These are phyloP conservation scores for Spergularia bocconei DNA, from an alignment of 148 eudicot species.

Conservation along the genomic window DNA sequence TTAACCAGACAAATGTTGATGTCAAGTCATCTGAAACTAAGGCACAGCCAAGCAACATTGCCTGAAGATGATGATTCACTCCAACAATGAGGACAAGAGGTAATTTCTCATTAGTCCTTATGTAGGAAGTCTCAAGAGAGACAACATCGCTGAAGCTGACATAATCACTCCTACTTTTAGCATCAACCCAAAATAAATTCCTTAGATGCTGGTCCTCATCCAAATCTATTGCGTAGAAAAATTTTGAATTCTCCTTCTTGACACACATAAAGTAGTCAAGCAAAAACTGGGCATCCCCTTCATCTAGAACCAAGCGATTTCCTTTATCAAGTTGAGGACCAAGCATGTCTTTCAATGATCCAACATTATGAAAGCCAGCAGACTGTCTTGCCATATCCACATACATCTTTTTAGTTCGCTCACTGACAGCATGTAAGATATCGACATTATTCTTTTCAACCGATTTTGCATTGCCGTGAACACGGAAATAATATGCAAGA, in stretches of 20 bases:
- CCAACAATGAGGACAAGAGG: constrained; percentile 47
- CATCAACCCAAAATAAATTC: constrained; percentile 57
- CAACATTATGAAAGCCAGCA: constrained; percentile 31
- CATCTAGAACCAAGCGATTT: constrained; percentile 44
- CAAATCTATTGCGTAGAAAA: constrained; percentile 48
- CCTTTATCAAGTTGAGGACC: constrained; percentile 37
- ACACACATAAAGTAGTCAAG: constrained; percentile 49
- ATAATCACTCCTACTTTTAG: constrained; percentile 52
- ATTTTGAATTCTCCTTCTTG: constrained; percentile 41
- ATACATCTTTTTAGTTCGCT: constrained; percentile 45
- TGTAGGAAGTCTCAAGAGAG: constrained; percentile 45
- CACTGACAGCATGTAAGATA: constrained; percentile 44
- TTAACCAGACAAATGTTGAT: constrained; percentile 45
- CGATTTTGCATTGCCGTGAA: constrained; percentile 40
- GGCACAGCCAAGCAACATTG: constrained; percentile 54
- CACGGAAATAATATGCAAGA: constrained; percentile 47
- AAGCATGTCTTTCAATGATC: constrained; percentile 21
- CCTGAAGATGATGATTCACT: constrained; percentile 52
- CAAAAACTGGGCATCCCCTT: constrained; percentile 49
- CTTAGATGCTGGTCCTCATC: constrained; percentile 47
- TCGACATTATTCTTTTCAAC: constrained; percentile 44
- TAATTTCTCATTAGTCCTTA: constrained; percentile 41
- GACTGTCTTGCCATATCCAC: constrained; percentile 48
- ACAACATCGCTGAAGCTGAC: constrained; percentile 44
- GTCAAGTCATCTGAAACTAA: constrained; percentile 45